phyloP scores from a whole-genome alignment of 805 yeast genomes.

The Ogataea salicorniae region DNA sequence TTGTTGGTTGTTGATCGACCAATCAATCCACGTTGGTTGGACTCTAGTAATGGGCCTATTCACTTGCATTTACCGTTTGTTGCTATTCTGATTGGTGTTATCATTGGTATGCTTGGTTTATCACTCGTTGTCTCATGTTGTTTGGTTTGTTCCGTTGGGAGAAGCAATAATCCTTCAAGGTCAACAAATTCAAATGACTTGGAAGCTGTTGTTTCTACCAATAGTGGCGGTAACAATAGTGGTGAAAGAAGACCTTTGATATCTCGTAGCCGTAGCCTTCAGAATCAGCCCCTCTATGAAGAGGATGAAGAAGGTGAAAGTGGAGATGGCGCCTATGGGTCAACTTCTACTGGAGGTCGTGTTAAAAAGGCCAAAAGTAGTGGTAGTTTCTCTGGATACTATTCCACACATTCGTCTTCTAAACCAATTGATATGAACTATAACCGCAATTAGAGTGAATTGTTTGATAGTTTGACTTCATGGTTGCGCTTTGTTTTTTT shows the following conservation, averaged over 20 bases:
- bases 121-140: conserved; percentile 31
- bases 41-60: conserved; percentile 34
- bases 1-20: conserved; percentile 65
- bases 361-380: neutral
- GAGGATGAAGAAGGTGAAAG: conserved; percentile 2
- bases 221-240: neutral
- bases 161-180: neutral
- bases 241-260: conserved; percentile 13
- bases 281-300: neutral
- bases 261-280: neutral
- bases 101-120: conserved; percentile 50
- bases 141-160: conserved; percentile 31
- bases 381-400: conserved; percentile 22
- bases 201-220: neutral
- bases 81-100: conserved; percentile 62
- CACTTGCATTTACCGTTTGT: conserved; percentile 62
- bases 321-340: neutral
- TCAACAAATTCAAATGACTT: neutral
- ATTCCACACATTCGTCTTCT: conserved; percentile 27
- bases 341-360: too few relatives aligned
- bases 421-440: conserved; percentile 21
- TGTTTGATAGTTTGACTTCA: neutral
- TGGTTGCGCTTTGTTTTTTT: neutral
- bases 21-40: conserved; percentile 59
- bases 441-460: neutral